Base-by-base conservation (phyloP, 305 asterid genomes). In the Plantago coronopus region DNA sequence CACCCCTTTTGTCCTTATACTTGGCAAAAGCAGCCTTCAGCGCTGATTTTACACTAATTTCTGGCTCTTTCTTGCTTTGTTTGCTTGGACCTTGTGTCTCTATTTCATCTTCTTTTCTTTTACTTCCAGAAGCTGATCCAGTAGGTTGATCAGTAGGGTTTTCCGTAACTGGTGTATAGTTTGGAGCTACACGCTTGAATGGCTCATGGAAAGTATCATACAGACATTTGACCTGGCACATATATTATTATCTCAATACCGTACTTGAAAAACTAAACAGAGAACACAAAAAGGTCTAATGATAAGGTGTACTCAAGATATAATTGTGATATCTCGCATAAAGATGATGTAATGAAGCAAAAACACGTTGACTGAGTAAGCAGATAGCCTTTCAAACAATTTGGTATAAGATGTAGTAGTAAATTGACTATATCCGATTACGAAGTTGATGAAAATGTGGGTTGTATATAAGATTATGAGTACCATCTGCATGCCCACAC, bases 171-270 rank as follows among this genome's bases (percentile, higher is more conserved):
- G 78, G 68, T n/a, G 76, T 60, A 20, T 58, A 72, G 75, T 29
- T 76, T 20, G 90, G 78, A 67, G 72, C 79, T 48, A 78, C 81
- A 19, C 96, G 91, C 80, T 85, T 89, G 83, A 93, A 93, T 44
- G 97, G 97, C 81, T 89, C 97, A 15, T 89, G 94, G 76, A 93
- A 93, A 60, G 96, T 70, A 27, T 89, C 96, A 43, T 85, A 63
- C 76, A 93, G 68, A 48, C 94, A 83, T 73, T 83, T 93, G 40
- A 91, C 98, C 98, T 88, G 84, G 69, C 55, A 20, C 58, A 69
- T 46, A 51, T 27, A 25, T 27, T 38, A 22, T 56, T 21, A 45
- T 57, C 29, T 27, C 19, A 40, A 18, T 34, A 18, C 21, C n/a
- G 7, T 8, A 27, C 34, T 27, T 27, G 3, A 27, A 27, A 27